Evolutionary conservation across 116 monocot genomes (phyloP), one percentile per base, ranked within the genome.

Genomic region (Trichopus zeylanicus): DNA sequence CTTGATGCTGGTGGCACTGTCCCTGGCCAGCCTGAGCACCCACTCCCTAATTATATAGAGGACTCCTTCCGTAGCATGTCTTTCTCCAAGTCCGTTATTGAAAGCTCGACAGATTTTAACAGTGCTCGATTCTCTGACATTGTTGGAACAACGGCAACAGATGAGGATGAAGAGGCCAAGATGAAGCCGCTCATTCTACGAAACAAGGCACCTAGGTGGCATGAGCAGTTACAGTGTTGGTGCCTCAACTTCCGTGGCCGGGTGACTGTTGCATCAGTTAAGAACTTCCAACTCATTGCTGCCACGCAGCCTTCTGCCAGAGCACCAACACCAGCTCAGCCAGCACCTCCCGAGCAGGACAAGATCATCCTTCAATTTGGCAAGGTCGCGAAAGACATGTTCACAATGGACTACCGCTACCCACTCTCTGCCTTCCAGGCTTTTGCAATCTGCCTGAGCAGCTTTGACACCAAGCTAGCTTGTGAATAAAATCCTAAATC

Each of bases 351-450:
- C 0, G 89, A 89, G 29, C 89, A 84, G 3, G 81, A 84, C 33
- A 89, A 89, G 67, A 73, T 89, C 25, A 81, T 89, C 23, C 53
- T 89, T 27, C 89, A 89, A 62, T 89, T 89, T 46, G 89, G 89
- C 2, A 89, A 89, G 75, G 84, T 84, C 10, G 84, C 81, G 0
- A 84, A 81, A 54, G 89, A 89, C 42, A 81, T 75, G 61, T 89
- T 89, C 73, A 89, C 89, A 9, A 89, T 89, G 89, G 89, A 89
- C 33, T 89, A 84, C 35, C 66, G 89, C 7, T 89, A 89, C 46
- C 89, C 89, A 0, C 64, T 89, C 1, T 89, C 89, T 3, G 89
- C 89, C 5, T 89, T 89, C 63, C 84, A 84, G 70, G 84, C 84
- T 5, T 84, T 84, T 42, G 79, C 84, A 12, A 84, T 84, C 24